A percentile compares a stretch with the other conserved stretches of the same genome.
These are phyloP conservation scores for Cordyceps tenuipes DNA, from an alignment of 2,329 filamentous ascomycete species.

Conservation along the genomic window DNA sequence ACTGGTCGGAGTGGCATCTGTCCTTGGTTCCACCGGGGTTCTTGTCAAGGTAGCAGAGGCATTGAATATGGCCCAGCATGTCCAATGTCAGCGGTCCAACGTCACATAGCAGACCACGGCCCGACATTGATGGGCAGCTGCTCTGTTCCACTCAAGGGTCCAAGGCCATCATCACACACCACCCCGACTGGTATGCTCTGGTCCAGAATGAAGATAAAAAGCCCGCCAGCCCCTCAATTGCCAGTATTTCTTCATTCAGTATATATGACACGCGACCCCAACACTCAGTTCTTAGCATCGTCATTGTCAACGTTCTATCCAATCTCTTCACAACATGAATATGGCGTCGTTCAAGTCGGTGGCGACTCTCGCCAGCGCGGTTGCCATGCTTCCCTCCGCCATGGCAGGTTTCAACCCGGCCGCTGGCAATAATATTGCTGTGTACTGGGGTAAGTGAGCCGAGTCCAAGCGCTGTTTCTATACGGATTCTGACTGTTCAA, in stretches of 20 bases:
- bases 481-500: constrained; percentile 5
- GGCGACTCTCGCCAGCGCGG: constrained; percentile 16
- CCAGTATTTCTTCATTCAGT: background rate
- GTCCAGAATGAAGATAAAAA: constrained; percentile 2
- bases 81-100: constrained; percentile 2
- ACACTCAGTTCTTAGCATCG: background rate
- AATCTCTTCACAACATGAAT: background rate
- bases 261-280: background rate
- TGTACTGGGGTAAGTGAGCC: constrained; percentile 53
- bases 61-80: background rate
- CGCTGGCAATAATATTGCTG: constrained; percentile 46
- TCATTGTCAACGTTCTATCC: too few species aligned
- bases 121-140: background rate
- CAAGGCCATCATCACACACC: background rate
- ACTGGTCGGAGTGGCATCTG: background rate
- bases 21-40: background rate
- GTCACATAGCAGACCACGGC: constrained; percentile 1
- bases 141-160: background rate
- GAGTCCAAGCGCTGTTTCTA: too few species aligned
- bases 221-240: background rate
- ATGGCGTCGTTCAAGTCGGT: constrained; percentile 8
- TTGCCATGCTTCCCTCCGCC: constrained; percentile 22
- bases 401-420: constrained; percentile 36
- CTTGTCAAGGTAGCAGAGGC: background rate
- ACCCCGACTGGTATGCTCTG: background rate